These are phyloP conservation scores for Marasmius oreades DNA, from an alignment of 1,284 basidiomycete genomes.

Conservation along the genomic window DNA sequence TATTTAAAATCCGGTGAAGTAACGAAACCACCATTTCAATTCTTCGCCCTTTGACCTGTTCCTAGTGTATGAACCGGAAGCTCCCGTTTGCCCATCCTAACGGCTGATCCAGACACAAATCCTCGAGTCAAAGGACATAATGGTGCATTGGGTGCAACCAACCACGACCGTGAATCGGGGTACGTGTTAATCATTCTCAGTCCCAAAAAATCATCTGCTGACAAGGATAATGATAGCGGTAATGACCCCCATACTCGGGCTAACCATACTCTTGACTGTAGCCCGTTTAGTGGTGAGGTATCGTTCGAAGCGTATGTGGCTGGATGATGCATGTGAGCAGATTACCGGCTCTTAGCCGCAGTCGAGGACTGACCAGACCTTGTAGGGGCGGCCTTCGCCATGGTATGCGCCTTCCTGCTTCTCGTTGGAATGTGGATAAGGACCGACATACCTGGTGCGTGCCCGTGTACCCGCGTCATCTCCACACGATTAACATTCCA, in stretches of 20 bases:
- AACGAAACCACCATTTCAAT: no score
- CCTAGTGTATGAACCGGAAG: no score
- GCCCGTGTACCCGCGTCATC: neutral
- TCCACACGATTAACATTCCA: no score
- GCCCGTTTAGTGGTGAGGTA: constrained; percentile 22
- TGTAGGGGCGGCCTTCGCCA: constrained; percentile 17
- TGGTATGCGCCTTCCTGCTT: constrained; percentile 20
- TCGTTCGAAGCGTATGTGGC: constrained; percentile 22
- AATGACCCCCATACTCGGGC: constrained; percentile 21
- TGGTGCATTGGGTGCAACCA: constrained; percentile 11
- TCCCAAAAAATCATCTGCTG: neutral
- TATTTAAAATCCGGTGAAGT: no score
- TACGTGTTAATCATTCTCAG: constrained; percentile 1
- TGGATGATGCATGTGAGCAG: constrained; percentile 25
- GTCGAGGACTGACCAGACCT: neutral
- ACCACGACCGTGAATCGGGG: constrained; percentile 8
- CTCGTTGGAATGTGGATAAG: constrained; percentile 25
- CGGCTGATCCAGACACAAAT: no score
- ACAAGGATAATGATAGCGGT: constrained; percentile 7
- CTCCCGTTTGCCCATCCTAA: no score
- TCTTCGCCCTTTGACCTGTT: no score
- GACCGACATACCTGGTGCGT: constrained; percentile 20
- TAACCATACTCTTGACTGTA: constrained; percentile 20
- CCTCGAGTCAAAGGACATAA: constrained; percentile 9
- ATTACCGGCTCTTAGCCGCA: neutral